Conservation (phyloP, 257 asterid species). For the Avicennia marina region DNA sequence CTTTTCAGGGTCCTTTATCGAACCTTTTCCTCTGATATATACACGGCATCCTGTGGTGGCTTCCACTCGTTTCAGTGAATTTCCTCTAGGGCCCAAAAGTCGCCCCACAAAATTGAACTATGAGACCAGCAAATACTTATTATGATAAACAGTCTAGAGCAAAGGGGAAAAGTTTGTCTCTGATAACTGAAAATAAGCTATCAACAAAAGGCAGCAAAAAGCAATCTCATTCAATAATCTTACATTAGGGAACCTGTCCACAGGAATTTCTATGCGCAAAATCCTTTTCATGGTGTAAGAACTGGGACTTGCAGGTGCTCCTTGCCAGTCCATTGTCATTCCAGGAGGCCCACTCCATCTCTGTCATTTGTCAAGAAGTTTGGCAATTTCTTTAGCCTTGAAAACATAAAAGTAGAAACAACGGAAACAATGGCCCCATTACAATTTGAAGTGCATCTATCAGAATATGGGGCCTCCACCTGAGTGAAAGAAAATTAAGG, state of each 20-base stretch:
- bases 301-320: conserved; percentile 99
- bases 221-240: conserved; percentile 16
- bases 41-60: conserved; percentile 97
- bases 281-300: conserved; percentile 84
- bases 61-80: conserved; percentile 95
- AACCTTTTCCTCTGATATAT: conserved; percentile 92
- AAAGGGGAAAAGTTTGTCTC: background rate
- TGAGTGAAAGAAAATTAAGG: background rate
- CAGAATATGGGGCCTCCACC: background rate
- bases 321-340: conserved; percentile 99
- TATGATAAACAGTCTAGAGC: background rate
- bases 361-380: conserved; percentile 35
- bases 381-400: background rate
- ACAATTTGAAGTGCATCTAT: background rate
- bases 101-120: conserved; percentile 98
- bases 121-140: conserved; percentile 13
- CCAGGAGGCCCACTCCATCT: conserved; percentile 83
- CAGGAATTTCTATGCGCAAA: conserved; percentile 94
- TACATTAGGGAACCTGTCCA: conserved; percentile 89
- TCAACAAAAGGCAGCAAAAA: background rate
- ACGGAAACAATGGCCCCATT: background rate
- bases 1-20: conserved; percentile 97
- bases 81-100: conserved; percentile 96
- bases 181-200: background rate
- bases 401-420: background rate